These are phyloP conservation scores for Diplocarpon mali DNA, from an alignment of 2,329 filamentous ascomycete genomes.

Conservation along the genomic window DNA sequence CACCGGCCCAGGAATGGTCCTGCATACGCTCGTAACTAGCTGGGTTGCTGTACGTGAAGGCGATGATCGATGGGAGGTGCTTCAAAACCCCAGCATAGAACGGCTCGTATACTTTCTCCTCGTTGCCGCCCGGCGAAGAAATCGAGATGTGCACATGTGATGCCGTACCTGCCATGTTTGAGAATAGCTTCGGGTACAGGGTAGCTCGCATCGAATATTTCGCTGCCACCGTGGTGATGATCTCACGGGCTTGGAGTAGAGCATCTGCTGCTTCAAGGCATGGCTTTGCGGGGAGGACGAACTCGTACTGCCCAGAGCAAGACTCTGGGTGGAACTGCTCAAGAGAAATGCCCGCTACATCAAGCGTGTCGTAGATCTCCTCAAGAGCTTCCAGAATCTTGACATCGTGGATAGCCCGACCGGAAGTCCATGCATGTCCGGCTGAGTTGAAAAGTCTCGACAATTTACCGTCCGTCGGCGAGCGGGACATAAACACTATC, in stretches of 20 bases:
- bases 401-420: conserved; percentile 50
- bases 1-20: conserved; percentile 68
- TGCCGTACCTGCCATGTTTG: conserved; percentile 47
- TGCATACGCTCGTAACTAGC: conserved; percentile 57
- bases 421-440: conserved; percentile 61
- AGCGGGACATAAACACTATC: conserved; percentile 51
- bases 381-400: conserved; percentile 47
- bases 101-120: conserved; percentile 38
- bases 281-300: conserved; percentile 52
- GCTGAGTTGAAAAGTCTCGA: conserved; percentile 39
- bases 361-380: conserved; percentile 52
- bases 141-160: conserved; percentile 63
- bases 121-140: conserved; percentile 26
- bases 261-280: conserved; percentile 61
- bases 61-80: conserved; percentile 54
- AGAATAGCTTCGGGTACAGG: conserved; percentile 60
- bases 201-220: conserved; percentile 55
- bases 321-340: conserved; percentile 68
- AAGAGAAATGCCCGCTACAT: conserved; percentile 50
- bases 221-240: conserved; percentile 53
- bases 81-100: conserved; percentile 65
- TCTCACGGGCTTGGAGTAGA: conserved; percentile 59
- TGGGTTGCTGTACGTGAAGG: conserved; percentile 56
- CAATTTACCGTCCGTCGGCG: conserved; percentile 20
- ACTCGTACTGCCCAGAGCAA: conserved; percentile 65